Base-by-base conservation (phyloP, 139 green algal species). In the Micromonas pusilla region DNA sequence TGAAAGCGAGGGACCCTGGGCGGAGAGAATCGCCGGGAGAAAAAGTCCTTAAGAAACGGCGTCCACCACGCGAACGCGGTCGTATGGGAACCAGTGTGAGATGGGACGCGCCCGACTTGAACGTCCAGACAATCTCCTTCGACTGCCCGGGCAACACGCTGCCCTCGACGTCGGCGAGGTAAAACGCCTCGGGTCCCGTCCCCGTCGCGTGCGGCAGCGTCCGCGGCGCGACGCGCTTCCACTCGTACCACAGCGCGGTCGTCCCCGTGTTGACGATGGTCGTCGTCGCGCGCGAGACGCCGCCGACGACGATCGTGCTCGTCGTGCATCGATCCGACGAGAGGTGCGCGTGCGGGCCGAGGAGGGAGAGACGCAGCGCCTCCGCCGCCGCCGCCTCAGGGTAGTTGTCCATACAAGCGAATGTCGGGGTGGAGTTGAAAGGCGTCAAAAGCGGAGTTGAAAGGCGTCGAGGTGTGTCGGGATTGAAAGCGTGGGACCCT, bases 231-330 rank as follows among this genome's bases (percentile, higher is more conserved):
- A 38, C 52, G 9, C 33, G 26, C 73, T 16, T 31, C 73, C 73
- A 79, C 25, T n/a, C 26, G 73, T 79, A 79, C 45, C 63, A 53
- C 21, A 79, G 25, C n/a, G 73, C 53, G 23, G 53, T 71, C 36
- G 73, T 71, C 52, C 73, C 73, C 52, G 30, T 70, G 73, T 79
- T 79, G 9, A 19, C 45, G 5, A 70, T 39, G 21, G 30, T 39
- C 28, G 66, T 32, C n/a, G 26, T 79, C 60, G 52, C 66, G 60
- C 25, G 62, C 52, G 21, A 78, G 71, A 38, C 71, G 63, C 63
- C 26, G 63, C 63, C n/a, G n/a, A n/a, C n/a, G n/a, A n/a, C n/a
- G n/a, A n/a, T n/a, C n/a, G n/a, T n/a, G n/a, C n/a, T n/a, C n/a
- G n/a, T n/a, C n/a, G n/a, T n/a, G n/a, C n/a, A n/a, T n/a, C n/a